phyloP scores from a whole-genome alignment of 768 basidiomycete species.

The Gautieria morchelliformis region DNA sequence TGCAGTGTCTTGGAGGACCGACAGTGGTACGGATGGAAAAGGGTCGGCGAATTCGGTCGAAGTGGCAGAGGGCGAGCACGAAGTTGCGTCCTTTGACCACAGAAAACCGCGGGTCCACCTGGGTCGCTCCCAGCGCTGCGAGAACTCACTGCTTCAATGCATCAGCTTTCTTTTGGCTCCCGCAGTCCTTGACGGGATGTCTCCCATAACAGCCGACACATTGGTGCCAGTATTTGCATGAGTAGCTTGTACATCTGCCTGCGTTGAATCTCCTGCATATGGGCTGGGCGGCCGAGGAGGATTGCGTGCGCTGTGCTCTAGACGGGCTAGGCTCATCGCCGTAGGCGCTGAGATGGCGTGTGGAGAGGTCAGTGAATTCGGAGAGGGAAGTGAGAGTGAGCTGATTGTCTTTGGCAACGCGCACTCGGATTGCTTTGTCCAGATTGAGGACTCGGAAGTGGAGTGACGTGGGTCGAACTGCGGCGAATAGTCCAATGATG shows the following conservation, averaged over 20 bases:
- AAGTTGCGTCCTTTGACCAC: background rate
- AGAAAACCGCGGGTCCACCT: background rate
- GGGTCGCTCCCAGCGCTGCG: background rate
- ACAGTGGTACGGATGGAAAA: background rate
- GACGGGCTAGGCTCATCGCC: background rate
- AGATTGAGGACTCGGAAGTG: constrained; percentile 20
- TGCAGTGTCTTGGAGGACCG: constrained; percentile 8
- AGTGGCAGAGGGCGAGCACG: too few relatives aligned
- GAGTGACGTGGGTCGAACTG: background rate
- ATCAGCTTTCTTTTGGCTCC: background rate
- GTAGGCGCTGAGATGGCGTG: background rate
- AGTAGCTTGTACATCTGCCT: background rate
- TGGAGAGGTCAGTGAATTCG: background rate
- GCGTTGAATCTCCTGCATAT: background rate
- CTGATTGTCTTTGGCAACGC: background rate
- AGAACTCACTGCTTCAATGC: background rate
- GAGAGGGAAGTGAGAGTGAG: background rate
- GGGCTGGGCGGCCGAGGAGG: background rate
- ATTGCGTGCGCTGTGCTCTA: background rate
- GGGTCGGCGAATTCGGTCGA: too few relatives aligned
- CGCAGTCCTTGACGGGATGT: background rate
- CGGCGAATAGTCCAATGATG: too few relatives aligned
- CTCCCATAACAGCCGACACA: background rate
- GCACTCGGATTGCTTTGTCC: too few relatives aligned
- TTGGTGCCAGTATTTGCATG: background rate